Percentiles rank a stretch among this genome's conserved stretches.
phyloP scores from a whole-genome alignment of 305 asterid genomes.

The Solanum hybrid region DNA sequence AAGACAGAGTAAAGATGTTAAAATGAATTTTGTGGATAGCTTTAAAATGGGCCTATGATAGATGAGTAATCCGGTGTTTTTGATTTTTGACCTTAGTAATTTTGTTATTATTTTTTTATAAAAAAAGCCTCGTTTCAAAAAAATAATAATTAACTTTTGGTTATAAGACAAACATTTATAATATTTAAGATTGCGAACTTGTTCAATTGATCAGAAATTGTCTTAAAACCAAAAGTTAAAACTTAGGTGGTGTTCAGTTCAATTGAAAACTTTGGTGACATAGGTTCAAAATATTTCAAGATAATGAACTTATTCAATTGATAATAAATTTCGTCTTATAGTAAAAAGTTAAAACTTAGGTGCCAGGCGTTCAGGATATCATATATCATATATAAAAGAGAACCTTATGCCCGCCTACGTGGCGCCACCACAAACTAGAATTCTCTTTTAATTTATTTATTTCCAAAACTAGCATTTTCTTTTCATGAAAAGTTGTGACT shows the following conservation, averaged over 20 bases:
- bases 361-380: no score
- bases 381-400: no score
- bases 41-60: background rate
- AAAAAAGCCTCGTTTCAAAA: background rate
- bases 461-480: fast-evolving
- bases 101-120: no score
- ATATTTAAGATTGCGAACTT: background rate
- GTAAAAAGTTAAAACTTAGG: background rate
- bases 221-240: background rate
- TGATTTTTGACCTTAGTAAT: background rate
- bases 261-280: background rate
- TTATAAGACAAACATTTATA: background rate
- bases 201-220: background rate
- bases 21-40: background rate
- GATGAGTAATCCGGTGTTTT: background rate
- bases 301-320: background rate
- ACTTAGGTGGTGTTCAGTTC: background rate
- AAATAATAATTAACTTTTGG: background rate
- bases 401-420: no score
- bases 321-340: background rate
- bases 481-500: no score
- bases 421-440: no score
- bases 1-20: background rate
- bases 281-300: background rate
- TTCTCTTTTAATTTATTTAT: no score